Evolutionary conservation across 2,329 filamentous ascomycete species (phyloP).

Genomic region (Talaromyces sp.): DNA sequence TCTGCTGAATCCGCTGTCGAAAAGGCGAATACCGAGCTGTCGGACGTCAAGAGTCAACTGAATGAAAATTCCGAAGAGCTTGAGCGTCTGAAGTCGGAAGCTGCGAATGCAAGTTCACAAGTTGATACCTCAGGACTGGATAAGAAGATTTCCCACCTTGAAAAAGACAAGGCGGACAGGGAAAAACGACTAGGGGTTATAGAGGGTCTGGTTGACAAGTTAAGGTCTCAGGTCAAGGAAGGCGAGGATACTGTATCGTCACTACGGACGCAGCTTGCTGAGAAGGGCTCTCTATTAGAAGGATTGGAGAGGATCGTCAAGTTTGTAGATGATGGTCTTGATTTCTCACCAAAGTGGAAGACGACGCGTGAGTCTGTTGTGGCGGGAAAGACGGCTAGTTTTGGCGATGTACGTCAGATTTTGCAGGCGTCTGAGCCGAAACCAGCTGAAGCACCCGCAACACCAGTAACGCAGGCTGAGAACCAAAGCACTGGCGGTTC

Average conservation of each 20-base stretch:
- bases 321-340: slow-evolving; percentile 38
- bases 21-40: slow-evolving; percentile 26
- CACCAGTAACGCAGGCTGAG: slow-evolving; percentile 19
- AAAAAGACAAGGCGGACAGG: slow-evolving; percentile 34
- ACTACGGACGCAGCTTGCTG: slow-evolving; percentile 39
- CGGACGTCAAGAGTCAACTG: slow-evolving; percentile 34
- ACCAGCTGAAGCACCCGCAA: slow-evolving; percentile 18
- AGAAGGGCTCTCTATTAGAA: slow-evolving; percentile 33
- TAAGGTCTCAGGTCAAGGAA: slow-evolving; percentile 51
- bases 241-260: slow-evolving; percentile 47
- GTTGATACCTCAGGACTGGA: slow-evolving; percentile 23
- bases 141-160: slow-evolving; percentile 31
- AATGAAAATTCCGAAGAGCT: slow-evolving; percentile 40
- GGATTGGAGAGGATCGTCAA: slow-evolving; percentile 32
- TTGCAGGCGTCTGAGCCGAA: slow-evolving; percentile 25
- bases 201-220: slow-evolving; percentile 51
- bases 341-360: slow-evolving; percentile 32
- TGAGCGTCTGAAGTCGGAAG: slow-evolving; percentile 29
- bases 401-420: slow-evolving; percentile 32
- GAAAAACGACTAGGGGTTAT: slow-evolving; percentile 53
- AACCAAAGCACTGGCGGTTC: slow-evolving; percentile 23
- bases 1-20: slow-evolving; percentile 29
- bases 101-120: slow-evolving; percentile 19
- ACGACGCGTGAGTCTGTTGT: slow-evolving; percentile 29
- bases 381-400: slow-evolving; percentile 31